phyloP scores from a whole-genome alignment of 495 filamentous ascomycete species.

The Talaromyces thailandensis region DNA sequence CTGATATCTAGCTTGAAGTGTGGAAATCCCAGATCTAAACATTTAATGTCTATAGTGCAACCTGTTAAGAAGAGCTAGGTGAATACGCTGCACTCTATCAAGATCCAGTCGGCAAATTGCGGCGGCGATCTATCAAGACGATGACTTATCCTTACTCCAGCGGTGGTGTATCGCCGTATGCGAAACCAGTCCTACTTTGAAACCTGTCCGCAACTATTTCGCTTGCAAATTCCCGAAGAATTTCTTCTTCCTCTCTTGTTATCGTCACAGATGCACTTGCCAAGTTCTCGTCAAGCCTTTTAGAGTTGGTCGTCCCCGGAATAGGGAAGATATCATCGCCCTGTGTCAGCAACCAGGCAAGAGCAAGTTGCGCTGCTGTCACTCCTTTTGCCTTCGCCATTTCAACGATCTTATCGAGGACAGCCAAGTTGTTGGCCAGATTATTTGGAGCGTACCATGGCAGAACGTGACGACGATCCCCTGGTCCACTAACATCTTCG shows the following conservation, averaged over 20 bases:
- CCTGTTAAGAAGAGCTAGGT: too few species aligned
- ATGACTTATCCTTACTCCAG: background rate
- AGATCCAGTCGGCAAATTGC: too few species aligned
- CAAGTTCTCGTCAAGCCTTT: constrained; percentile 50
- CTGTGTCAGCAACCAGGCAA: constrained; percentile 52
- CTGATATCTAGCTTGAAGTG: too few species aligned
- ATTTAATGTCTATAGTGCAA: too few species aligned
- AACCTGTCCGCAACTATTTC: constrained; percentile 11
- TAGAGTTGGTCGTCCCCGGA: constrained; percentile 45
- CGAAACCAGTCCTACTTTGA: constrained; percentile 13
- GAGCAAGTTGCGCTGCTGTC: constrained; percentile 59
- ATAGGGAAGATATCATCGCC: constrained; percentile 53
- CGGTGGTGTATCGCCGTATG: constrained; percentile 17
- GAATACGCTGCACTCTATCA: too few species aligned
- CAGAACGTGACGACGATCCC: constrained; percentile 24
- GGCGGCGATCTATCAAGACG: too few species aligned
- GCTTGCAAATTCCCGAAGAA: constrained; percentile 8
- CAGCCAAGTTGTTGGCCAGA: constrained; percentile 53
- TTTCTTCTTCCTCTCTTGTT: constrained; percentile 10
- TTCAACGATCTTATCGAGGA: constrained; percentile 50
- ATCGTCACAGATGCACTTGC: background rate
- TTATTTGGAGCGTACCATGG: constrained; percentile 46
- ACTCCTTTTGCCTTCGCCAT: constrained; percentile 57
- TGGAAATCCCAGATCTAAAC: too few species aligned
- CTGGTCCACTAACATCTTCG: constrained; percentile 36